phyloP scores from a whole-genome alignment of 208 protist genomes.

The Acanthamoeba rhysodes region DNA sequence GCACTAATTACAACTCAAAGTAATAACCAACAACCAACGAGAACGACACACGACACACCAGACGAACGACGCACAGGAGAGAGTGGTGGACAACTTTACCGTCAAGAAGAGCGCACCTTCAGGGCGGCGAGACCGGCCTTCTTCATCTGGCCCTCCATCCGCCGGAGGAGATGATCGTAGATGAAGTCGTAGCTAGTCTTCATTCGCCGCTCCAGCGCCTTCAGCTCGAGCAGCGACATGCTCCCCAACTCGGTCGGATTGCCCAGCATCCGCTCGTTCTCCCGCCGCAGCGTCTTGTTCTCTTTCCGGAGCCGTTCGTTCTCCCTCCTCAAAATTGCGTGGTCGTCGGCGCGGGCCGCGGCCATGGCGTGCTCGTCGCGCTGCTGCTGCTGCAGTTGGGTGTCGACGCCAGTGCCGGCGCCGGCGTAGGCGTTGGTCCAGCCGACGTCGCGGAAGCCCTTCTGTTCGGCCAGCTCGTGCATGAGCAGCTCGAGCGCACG shows the following conservation, averaged over 20 bases:
- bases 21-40: too few species aligned
- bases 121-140: background rate
- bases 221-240: slow-evolving; percentile 24
- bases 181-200: slow-evolving; percentile 24
- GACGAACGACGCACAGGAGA: background rate
- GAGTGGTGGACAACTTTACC: background rate
- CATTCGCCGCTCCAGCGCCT: slow-evolving; percentile 1
- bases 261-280: slow-evolving; percentile 27
- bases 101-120: background rate
- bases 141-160: slow-evolving; percentile 22
- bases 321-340: slow-evolving; percentile 9
- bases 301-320: background rate
- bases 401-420: too few species aligned
- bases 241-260: background rate
- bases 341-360: background rate
- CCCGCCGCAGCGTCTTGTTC: slow-evolving; percentile 8
- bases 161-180: slow-evolving; percentile 9
- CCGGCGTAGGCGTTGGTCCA: background rate
- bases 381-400: background rate
- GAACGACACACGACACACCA: too few species aligned
- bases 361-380: background rate
- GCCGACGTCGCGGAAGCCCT: background rate
- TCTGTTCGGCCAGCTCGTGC: slow-evolving; percentile 1
- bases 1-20: too few species aligned
- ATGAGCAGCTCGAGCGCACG: slow-evolving; percentile 4